phyloP scores from a whole-genome alignment of 441 rosid species.

The Corymbia citriodora region DNA sequence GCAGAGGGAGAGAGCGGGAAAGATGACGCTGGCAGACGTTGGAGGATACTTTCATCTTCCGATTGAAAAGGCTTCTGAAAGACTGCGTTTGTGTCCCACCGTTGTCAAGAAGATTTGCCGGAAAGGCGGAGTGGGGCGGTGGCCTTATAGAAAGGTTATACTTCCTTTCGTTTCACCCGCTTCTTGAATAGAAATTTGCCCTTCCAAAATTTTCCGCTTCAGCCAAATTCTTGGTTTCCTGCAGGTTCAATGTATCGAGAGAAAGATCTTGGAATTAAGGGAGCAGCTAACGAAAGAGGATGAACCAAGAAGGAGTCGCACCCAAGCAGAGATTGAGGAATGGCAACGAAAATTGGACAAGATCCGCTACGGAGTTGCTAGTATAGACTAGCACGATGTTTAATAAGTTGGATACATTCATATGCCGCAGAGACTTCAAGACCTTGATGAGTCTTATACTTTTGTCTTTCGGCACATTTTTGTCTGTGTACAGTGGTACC shows the following conservation, averaged over 20 bases:
- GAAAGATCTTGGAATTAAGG: conserved; percentile 6
- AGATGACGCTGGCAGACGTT: conserved; percentile 37
- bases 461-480: neutral
- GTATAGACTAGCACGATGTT: accelerated
- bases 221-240: neutral
- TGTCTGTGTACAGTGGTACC: neutral
- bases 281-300: neutral
- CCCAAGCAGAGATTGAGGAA: conserved; percentile 20
- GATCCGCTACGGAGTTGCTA: conserved; percentile 13
- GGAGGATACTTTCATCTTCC: conserved; percentile 42
- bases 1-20: conserved; percentile 60
- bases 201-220: neutral
- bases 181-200: neutral
- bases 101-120: conserved; percentile 63
- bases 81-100: conserved; percentile 47
- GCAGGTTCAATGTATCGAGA: conserved; percentile 42
- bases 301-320: conserved; percentile 12
- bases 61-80: conserved; percentile 43
- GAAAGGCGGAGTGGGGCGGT: conserved; percentile 33
- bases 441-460: neutral
- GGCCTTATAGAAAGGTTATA: conserved; percentile 65
- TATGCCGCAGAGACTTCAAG: neutral
- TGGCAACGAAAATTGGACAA: conserved; percentile 14
- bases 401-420: neutral
- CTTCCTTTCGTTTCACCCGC: neutral